Evolutionary conservation across 495 filamentous ascomycete species (phyloP).

Genomic region (Neurospora terricola): DNA sequence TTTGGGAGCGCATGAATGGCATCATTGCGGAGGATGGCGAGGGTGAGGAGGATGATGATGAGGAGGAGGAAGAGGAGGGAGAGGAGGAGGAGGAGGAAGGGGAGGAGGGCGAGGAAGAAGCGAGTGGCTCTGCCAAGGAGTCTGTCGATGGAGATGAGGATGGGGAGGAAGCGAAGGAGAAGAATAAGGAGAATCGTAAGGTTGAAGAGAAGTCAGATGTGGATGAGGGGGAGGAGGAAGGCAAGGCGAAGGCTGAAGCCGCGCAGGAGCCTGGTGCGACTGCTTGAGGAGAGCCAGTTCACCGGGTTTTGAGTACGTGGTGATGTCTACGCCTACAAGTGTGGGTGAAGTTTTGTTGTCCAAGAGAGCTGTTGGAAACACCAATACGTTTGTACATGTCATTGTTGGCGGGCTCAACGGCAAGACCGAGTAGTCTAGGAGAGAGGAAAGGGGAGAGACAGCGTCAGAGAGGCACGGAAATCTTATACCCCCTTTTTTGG

Average conservation of each 20-base stretch:
- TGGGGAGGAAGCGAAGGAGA: background rate
- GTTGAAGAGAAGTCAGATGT: background rate
- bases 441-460: background rate
- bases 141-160: background rate
- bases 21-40: conserved; percentile 22
- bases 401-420: background rate
- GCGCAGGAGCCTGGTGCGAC: background rate
- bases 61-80: background rate
- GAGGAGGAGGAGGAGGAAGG: background rate
- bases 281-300: background rate
- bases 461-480: background rate
- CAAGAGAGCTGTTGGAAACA: background rate
- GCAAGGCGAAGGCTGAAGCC: background rate
- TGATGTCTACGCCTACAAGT: background rate
- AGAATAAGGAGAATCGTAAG: background rate
- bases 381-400: background rate
- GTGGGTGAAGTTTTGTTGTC: background rate
- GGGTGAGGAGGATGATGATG: conserved; percentile 12
- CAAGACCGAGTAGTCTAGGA: background rate
- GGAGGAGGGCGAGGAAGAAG: background rate
- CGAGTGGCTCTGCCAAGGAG: background rate
- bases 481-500: background rate
- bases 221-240: background rate
- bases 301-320: background rate
- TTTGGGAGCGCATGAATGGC: conserved; percentile 63